Evolutionary conservation across 2,329 filamentous ascomycete species (phyloP).

Genomic region (Exophiala sp.): DNA sequence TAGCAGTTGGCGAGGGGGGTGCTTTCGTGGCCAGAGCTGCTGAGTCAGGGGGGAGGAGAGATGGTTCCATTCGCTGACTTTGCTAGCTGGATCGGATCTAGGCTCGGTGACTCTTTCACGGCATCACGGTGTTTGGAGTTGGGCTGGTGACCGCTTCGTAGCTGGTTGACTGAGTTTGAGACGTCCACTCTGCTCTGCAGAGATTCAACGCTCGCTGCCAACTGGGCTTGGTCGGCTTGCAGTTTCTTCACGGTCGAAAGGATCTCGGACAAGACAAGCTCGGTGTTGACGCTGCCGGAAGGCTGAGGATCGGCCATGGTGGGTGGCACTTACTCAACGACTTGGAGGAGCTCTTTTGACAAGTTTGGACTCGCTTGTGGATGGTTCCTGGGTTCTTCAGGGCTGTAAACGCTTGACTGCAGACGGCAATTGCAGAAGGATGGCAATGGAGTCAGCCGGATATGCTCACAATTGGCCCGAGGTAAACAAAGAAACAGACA

Average conservation of each 20-base stretch:
- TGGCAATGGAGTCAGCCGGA: background rate
- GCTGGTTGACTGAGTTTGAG: conserved; percentile 52
- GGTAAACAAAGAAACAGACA: background rate
- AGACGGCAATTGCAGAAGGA: background rate
- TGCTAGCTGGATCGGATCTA: conserved; percentile 24
- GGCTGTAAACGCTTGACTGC: background rate
- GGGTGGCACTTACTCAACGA: background rate
- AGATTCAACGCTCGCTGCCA: conserved; percentile 53
- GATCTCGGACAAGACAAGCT: conserved; percentile 41
- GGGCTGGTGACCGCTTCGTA: conserved; percentile 15
- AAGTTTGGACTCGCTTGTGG: background rate
- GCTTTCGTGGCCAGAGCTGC: conserved; percentile 11
- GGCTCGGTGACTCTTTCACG: conserved; percentile 23
- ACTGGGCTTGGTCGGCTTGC: conserved; percentile 50
- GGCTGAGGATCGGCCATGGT: conserved; percentile 14
- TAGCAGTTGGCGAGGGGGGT: conserved; percentile 19
- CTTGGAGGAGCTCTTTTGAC: background rate
- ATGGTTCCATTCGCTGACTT: conserved; percentile 17
- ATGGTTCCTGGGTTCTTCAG: background rate
- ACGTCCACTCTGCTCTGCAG: conserved; percentile 59
- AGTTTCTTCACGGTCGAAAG: conserved; percentile 51
- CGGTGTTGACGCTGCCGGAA: conserved; percentile 12
- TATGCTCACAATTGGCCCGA: background rate
- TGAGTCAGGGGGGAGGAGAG: conserved; percentile 15
- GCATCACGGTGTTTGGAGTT: background rate